phyloP scores from a whole-genome alignment of 1,284 basidiomycete species.

The Cryptococcus floricola region DNA sequence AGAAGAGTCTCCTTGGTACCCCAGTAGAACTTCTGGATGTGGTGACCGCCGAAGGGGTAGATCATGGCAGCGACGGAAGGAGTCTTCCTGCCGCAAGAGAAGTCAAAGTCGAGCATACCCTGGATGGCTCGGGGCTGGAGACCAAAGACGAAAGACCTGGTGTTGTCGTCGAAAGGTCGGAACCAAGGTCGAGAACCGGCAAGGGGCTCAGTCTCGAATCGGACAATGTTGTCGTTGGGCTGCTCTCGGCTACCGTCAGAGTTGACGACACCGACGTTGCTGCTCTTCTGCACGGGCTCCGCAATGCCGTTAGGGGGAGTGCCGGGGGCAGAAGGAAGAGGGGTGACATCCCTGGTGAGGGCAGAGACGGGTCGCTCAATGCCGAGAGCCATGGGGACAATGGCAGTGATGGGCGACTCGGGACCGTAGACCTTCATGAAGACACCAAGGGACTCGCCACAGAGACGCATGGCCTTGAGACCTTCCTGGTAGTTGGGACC shows the following conservation, averaged over 20 bases:
- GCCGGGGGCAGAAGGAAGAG: slow-evolving; percentile 30
- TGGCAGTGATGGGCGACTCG: slow-evolving; percentile 97
- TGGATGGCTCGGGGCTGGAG: slow-evolving; percentile 99
- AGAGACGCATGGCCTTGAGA: slow-evolving; percentile 96
- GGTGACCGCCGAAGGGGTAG: slow-evolving; percentile 99
- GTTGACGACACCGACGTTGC: slow-evolving; percentile 68
- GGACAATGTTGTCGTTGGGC: slow-evolving; percentile 82
- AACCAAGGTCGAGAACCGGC: slow-evolving; percentile 63
- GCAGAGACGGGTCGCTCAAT: slow-evolving; percentile 56
- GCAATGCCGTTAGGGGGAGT: slow-evolving; percentile 26
- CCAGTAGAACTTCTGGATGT: slow-evolving; percentile 99
- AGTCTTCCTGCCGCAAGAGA: slow-evolving; percentile 87
- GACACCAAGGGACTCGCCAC: slow-evolving; percentile 95
- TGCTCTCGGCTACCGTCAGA: slow-evolving; percentile 77
- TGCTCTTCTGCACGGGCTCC: slow-evolving; percentile 18
- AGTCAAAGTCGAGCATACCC: slow-evolving; percentile 99
- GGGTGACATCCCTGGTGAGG: slow-evolving; percentile 49
- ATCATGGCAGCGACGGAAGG: slow-evolving; percentile 99
- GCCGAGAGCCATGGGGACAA: slow-evolving; percentile 94
- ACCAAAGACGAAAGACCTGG: slow-evolving; percentile 95
- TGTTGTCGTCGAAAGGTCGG: slow-evolving; percentile 85
- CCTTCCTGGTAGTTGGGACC: slow-evolving; percentile 99
- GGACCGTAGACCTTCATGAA: slow-evolving; percentile 97
- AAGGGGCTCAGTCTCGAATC: slow-evolving; percentile 59
- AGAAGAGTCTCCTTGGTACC: slow-evolving; percentile 98